Evolutionary conservation across 2,329 filamentous ascomycete species (phyloP), one percentile per base, ranked within the genome.

Genomic region (Penicillium sp.): DNA sequence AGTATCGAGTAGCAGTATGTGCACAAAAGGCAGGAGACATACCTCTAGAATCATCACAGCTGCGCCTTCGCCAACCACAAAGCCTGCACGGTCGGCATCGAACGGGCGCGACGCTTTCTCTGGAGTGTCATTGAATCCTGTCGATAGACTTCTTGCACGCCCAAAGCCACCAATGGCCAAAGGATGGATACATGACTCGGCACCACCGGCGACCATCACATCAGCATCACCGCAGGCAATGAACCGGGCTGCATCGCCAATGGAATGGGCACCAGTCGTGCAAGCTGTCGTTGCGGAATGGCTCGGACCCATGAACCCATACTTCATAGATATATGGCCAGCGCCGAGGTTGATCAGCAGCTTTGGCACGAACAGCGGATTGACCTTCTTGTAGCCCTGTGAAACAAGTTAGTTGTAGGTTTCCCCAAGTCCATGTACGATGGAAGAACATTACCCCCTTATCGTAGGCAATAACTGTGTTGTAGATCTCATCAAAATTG

Each of bases 101-200:
- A 99, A 99, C 0, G 94, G 94, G 10, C 94, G 83, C 31, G 92
- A 96, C 50, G 92, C 86, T 47, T 84, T 79, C 2, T 78, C 65
- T 0, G 93, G 92, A 10, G 82, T 74, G 59, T 89, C 79, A 69
- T 97, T 97, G 78, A 86, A 95, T 4, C 82, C 83, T 0, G 91
- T 96, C 7, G 91, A 88, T 37, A 99, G 79, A 52, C 93, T 97
- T 58, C 93, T 85, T 1, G 93, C 91, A 61, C 92, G 84, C 25
- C 91, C 89, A 70, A 99, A 99, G 7, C 93, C 94, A 7, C 93
- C 91, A 65, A 97, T 89, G 2, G 93, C 90, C 43, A 99, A 82
- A 10, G 94, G 94, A 71, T 99, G 93, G 56, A 99, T 93, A 73
- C 94, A 99, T 0, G 93, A 92, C 75, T 99, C 94, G 9, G 93